Evolutionary conservation across 768 basidiomycete genomes (phyloP).

Genomic region (Calocera cornea): DNA sequence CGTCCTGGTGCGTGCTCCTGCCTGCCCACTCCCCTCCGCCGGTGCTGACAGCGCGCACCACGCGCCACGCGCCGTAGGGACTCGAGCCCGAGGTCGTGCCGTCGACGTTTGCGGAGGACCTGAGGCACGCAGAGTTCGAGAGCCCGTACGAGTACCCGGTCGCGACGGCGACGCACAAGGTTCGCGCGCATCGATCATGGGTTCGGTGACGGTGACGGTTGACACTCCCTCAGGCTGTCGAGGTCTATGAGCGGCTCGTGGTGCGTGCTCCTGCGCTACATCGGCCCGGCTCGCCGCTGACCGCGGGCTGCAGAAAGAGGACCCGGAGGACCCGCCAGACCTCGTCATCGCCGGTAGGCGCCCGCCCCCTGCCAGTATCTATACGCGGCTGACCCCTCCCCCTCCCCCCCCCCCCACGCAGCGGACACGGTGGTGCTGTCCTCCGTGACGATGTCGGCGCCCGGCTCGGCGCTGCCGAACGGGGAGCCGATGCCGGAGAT

Average conservation of each 20-base stretch:
- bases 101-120: constrained; percentile 68
- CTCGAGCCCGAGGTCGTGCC: constrained; percentile 57
- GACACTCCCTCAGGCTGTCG: constrained; percentile 38
- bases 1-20: constrained; percentile 43
- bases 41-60: not conserved
- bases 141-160: constrained; percentile 63
- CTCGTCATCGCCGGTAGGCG: constrained; percentile 59
- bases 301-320: constrained; percentile 28
- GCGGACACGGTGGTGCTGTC: constrained; percentile 95
- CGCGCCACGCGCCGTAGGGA: no score
- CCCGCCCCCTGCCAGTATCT: not conserved
- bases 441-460: constrained; percentile 48
- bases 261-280: constrained; percentile 26
- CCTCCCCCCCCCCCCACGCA: constrained; percentile 20
- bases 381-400: not conserved
- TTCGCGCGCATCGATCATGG: not conserved
- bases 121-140: constrained; percentile 52
- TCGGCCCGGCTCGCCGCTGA: no score
- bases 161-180: constrained; percentile 60
- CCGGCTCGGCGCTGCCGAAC: constrained; percentile 37
- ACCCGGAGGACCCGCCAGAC: constrained; percentile 60
- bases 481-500: constrained; percentile 47
- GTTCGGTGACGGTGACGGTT: not conserved
- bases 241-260: constrained; percentile 77
- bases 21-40: not conserved